Evolutionary conservation across 2,329 filamentous ascomycete species (phyloP), one percentile per base, ranked within the genome.

Genomic region (Sclerotinia subarctica): DNA sequence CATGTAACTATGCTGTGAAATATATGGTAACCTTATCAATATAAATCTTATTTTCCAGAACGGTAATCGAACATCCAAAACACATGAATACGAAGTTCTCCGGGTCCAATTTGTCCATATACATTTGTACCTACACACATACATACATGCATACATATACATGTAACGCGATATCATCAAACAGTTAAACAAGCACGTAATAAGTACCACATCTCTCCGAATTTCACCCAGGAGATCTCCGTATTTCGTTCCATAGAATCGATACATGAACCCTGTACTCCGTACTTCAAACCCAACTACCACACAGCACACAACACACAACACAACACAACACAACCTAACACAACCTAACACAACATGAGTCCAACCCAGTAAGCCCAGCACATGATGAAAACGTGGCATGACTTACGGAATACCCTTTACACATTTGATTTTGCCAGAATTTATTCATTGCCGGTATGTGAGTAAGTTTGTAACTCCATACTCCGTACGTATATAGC

Each of bases 351-450:
- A 47, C 44, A 47, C 44, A 47, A 19, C 17, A 47, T 47, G 21
- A 47, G 5, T 17, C 0, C 15, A 47, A n/a, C 46, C 21, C 44
- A 19, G 19, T 17, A 15, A 17, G n/a, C 29, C 21, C 6, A 24
- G 13, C 58, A 60, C 29, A 32, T 60, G 44, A 60, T 32, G 26
- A 60, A 19, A 60, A 60, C 58, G 44, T 60, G 58, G 58, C 44
- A 49, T 47, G 26, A 24, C 21, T 17, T 3, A 46, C 29, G 38
- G 13, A 42, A 5, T 42, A 42, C n/a, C 11, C 21, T 59, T 59
- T 59, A 21, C 42, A 17, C 19, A 47, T 29, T 29, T 38, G 7
- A 38, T 38, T 38, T 38, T 38, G 35, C 35, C 35, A 38, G n/a
- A 46, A 54, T 2, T n/a, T 21, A 17, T 42, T 38, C 35, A 38